These are phyloP conservation scores for Ajuga chamaepitys DNA, from an alignment of 257 asterid genomes.

Conservation along the genomic window DNA sequence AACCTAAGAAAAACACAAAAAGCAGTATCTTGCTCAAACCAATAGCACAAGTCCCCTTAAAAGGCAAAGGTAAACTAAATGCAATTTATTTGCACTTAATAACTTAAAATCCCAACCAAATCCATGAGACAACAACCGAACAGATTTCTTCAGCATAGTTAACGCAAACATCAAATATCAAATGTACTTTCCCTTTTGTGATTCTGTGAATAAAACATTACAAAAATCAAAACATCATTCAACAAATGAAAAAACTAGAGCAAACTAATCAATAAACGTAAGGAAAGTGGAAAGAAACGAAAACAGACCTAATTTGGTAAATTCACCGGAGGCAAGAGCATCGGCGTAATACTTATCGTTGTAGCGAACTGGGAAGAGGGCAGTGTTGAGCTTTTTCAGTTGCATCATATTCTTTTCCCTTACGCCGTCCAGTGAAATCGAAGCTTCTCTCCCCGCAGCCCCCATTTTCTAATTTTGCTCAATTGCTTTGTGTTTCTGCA, in stretches of 20 bases:
- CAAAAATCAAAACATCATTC: not conserved
- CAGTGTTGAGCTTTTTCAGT: constrained; percentile 81
- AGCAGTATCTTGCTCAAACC: not conserved
- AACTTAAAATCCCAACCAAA: not conserved
- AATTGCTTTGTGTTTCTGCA: constrained; percentile 4
- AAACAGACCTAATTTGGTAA: constrained; percentile 72
- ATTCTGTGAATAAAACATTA: not conserved
- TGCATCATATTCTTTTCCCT: constrained; percentile 97
- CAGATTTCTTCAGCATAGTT: not conserved
- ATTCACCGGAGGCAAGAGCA: constrained; percentile 81
- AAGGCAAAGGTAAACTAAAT: not conserved
- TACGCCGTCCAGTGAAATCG: constrained; percentile 69
- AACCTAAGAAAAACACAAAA: not conserved
- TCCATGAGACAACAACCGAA: not conserved
- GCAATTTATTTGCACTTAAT: not conserved
- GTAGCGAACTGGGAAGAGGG: constrained; percentile 86
- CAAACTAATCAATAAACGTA: not conserved
- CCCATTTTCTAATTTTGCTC: constrained; percentile 42
- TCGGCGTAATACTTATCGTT: constrained; percentile 84
- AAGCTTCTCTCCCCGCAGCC: constrained; percentile 49
- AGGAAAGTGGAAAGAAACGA: not conserved
- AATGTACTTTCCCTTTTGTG: not conserved
- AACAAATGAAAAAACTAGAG: not conserved
- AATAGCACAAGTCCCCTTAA: not conserved
- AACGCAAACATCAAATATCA: not conserved